Conservation (phyloP, 495 filamentous ascomycete species). For the Talaromyces thailandensis region DNA sequence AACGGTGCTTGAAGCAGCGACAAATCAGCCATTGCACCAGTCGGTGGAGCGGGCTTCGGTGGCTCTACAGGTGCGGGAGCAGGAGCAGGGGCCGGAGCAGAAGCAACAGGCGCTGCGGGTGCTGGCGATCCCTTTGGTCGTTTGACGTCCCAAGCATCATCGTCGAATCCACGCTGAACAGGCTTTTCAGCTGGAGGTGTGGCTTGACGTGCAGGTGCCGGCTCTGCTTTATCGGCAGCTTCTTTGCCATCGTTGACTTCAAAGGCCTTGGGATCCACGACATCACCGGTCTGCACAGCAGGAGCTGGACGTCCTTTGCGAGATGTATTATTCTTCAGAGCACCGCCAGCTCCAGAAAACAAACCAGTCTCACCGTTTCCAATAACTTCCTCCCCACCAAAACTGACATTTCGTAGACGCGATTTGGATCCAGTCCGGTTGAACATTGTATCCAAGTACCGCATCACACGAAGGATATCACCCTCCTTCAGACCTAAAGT, state of each 20-base stretch:
- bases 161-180: conserved; percentile 67
- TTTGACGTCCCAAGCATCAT: conserved; percentile 96
- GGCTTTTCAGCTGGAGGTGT: conserved; percentile 45
- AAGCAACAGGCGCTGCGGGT: conserved; percentile 17
- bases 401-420: conserved; percentile 53
- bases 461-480: conserved; percentile 92
- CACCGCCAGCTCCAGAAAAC: conserved; percentile 85
- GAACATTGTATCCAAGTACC: conserved; percentile 75
- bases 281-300: conserved; percentile 70
- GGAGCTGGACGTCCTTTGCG: conserved; percentile 84
- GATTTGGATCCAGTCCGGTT: conserved; percentile 50
- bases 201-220: conserved; percentile 28
- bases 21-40: conserved; percentile 69
- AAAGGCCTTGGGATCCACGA: conserved; percentile 81
- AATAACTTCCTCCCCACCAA: conserved; percentile 47
- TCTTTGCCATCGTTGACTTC: conserved; percentile 31
- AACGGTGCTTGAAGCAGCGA: conserved; percentile 68
- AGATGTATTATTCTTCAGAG: conserved; percentile 80
- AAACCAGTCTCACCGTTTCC: conserved; percentile 55
- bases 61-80: conserved; percentile 31
- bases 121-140: conserved; percentile 56
- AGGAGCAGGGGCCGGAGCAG: conserved; percentile 19
- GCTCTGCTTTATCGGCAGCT: conserved; percentile 22
- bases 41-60: conserved; percentile 42
- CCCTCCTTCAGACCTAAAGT: conserved; percentile 89